phyloP scores from a whole-genome alignment of 345 rosid species.

The Durio zibethinus region DNA sequence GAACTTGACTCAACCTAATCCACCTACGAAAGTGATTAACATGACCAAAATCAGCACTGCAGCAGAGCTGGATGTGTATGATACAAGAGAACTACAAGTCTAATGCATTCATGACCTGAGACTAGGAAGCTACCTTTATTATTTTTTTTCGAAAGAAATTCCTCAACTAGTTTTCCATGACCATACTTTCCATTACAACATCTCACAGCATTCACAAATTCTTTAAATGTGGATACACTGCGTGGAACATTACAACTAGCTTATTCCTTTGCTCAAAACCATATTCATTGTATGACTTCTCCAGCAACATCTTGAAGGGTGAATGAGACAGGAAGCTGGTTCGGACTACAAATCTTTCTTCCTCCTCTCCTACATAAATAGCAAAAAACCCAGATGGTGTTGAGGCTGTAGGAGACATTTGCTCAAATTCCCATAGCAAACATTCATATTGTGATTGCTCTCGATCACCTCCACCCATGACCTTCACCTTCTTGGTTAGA shows the following conservation, averaged over 20 bases:
- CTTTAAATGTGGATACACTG: conserved; percentile 61
- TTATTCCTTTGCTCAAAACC: conserved; percentile 47
- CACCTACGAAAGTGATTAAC: neutral
- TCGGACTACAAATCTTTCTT: conserved; percentile 65
- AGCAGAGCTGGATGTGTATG: conserved; percentile 1
- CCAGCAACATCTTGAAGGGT: conserved; percentile 72
- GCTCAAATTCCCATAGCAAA: conserved; percentile 33
- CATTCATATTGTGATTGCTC: conserved; percentile 39
- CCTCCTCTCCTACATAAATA: conserved; percentile 71
- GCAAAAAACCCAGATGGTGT: conserved; percentile 79
- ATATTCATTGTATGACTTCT: conserved; percentile 68
- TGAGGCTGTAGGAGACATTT: conserved; percentile 15
- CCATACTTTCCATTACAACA: conserved; percentile 67
- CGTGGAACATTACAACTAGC: conserved; percentile 83
- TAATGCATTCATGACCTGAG: neutral
- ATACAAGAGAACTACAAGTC: neutral
- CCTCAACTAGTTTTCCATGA: conserved; percentile 66
- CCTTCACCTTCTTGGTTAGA: conserved; percentile 71
- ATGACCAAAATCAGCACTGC: conserved; percentile 12
- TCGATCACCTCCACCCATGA: conserved; percentile 26
- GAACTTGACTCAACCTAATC: neutral
- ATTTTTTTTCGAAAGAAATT: conserved; percentile 44
- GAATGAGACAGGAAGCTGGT: conserved; percentile 75
- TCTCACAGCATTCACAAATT: conserved; percentile 63
- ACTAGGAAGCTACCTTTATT: neutral